A percentile compares a stretch with the other conserved stretches of the same genome.
Conservation (phyloP, 805 yeast species). For the Komagataella mondaviorum region DNA sequence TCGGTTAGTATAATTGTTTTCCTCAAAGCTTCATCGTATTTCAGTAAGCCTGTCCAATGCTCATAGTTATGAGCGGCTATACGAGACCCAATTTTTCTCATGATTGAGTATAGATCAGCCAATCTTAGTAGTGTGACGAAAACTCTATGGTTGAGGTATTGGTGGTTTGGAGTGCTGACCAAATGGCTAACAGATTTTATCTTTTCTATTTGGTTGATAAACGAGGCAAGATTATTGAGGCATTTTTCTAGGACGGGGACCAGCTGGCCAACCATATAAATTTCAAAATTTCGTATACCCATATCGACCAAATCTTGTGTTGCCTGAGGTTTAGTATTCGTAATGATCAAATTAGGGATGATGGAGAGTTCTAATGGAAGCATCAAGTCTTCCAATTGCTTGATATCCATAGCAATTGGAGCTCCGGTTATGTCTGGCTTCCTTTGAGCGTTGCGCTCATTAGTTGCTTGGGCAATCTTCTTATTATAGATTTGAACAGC, state of each 20-base stretch:
- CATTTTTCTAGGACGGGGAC: neutral
- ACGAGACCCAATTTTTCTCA: conserved; percentile 33
- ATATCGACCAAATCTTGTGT: neutral
- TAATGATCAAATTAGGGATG: conserved; percentile 1
- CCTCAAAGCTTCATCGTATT: conserved; percentile 13
- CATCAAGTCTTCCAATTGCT: conserved; percentile 9
- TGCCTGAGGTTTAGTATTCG: neutral
- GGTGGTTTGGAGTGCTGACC: neutral
- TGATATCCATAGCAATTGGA: conserved; percentile 5
- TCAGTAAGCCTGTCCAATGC: conserved; percentile 20
- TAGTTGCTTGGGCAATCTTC: conserved; percentile 12
- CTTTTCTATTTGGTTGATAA: neutral
- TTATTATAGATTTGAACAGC: conserved; percentile 13
- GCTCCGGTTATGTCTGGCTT: conserved; percentile 5
- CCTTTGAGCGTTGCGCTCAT: conserved; percentile 9
- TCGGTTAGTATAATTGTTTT: conserved; percentile 11
- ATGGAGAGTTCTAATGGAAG: conserved; percentile 7
- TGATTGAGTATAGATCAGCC: conserved; percentile 34
- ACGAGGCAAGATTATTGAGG: neutral
- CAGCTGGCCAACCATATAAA: neutral
- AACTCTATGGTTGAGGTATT: conserved; percentile 18
- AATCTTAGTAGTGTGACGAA: conserved; percentile 26
- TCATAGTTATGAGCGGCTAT: conserved; percentile 25
- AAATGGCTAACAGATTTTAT: conserved; percentile 8
- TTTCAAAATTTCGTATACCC: neutral